phyloP scores from a whole-genome alignment of 2,329 filamentous ascomycete genomes.

The Alternaria brassicicola region DNA sequence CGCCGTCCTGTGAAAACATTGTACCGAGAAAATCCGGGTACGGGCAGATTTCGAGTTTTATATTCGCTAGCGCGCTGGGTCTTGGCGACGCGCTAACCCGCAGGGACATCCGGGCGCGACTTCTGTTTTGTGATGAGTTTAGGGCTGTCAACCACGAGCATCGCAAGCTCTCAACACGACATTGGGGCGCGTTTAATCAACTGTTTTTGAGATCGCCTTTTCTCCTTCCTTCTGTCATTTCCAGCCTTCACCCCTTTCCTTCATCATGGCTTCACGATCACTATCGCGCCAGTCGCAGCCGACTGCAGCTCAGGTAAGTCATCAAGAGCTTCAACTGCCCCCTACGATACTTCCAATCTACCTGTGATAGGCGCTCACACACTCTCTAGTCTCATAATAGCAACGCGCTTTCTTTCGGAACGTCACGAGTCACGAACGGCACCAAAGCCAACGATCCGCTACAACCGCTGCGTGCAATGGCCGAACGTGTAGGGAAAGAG shows the following conservation, averaged over 20 bases:
- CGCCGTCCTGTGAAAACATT: slow-evolving; percentile 74
- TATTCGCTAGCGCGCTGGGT: slow-evolving; percentile 19
- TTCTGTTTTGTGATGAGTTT: slow-evolving; percentile 35
- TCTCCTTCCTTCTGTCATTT: neutral
- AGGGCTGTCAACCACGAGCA: slow-evolving; percentile 13
- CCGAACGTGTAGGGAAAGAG: slow-evolving; percentile 75
- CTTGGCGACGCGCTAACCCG: slow-evolving; percentile 22
- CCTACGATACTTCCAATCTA: neutral
- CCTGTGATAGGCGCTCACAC: slow-evolving; percentile 1
- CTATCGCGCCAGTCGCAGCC: slow-evolving; percentile 36
- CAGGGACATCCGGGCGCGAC: slow-evolving; percentile 17
- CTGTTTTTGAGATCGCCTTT: neutral
- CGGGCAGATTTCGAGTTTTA: slow-evolving; percentile 27
- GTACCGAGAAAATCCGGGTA: slow-evolving; percentile 42
- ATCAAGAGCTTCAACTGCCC: slow-evolving; percentile 5
- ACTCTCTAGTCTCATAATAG: slow-evolving; percentile 17
- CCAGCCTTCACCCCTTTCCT: neutral
- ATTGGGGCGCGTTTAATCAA: slow-evolving; percentile 2
- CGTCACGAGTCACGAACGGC: slow-evolving; percentile 23
- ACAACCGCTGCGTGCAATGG: slow-evolving; percentile 67
- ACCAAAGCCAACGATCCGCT: slow-evolving; percentile 52
- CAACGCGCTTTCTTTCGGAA: slow-evolving; percentile 18
- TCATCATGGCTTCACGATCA: slow-evolving; percentile 35
- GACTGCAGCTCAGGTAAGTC: slow-evolving; percentile 32
- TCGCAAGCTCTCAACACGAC: slow-evolving; percentile 1